Evolutionary conservation across 768 basidiomycete genomes (phyloP), one percentile per base, ranked within the genome.

Genomic region (Russula foetens): DNA sequence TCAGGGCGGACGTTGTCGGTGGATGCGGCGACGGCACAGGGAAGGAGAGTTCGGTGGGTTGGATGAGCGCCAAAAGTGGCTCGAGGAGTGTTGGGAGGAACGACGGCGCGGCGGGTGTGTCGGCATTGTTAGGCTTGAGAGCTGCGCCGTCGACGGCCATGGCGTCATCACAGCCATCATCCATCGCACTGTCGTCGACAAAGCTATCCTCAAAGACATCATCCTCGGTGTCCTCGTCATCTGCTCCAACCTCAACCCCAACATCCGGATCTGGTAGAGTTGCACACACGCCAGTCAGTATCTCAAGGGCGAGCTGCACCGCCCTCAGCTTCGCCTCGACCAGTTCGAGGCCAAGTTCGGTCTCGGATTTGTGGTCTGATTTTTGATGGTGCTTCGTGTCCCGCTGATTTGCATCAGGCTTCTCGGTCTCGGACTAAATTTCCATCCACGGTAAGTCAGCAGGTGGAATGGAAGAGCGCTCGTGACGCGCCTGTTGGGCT

Each of bases 201-300:
- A 80, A 78, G 53, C 71, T 69, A 33, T 77, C 76, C 75, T 76
- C 77, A 24, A 77, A 71, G 33, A 76, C 78, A 67, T 79, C 76
- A 26, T 68, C 69, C 19, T 70, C 73, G 41, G 66, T 70, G 19
- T 65, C 71, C n/a, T 68, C 71, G 9, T 70, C 75, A 35, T 63
- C 71, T 6, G 71, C 73, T 43, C 66, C 67, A 57, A 69, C 70
- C 35, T 74, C 60, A 46, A 69, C 70, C 35, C 74, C 60, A 46
- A 77, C 74, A 56, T 85, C 83, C 19, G 87, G 83, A 67, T 92
- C 91, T 5, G 91, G 91, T 43, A 97, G 74, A 7, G 85, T 90
- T 21, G 93, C 93, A 69, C 91, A 97, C n/a, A 81, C 76, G 31
- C 88, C 88, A 0, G 92, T 95, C 63, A 97, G 71, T 51, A 97